Percentiles rank a stretch among this genome's conserved stretches.
Conservation (phyloP, 768 basidiomycete genomes). For the Rossbeevera mucosa region DNA sequence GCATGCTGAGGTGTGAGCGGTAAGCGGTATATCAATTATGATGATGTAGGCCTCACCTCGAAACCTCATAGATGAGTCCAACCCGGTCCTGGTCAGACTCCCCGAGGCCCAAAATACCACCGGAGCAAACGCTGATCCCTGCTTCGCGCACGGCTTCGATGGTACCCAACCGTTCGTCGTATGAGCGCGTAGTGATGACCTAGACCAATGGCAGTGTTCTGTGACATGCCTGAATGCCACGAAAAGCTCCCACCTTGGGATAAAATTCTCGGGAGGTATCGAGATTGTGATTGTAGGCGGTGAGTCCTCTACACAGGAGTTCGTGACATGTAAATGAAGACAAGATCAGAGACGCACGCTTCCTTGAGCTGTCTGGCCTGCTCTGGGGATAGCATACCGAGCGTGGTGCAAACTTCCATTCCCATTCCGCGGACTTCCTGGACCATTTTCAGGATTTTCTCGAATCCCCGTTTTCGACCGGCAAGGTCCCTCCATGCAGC, state of each 20-base stretch:
- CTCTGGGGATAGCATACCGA: conserved; percentile 93
- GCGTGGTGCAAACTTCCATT: conserved; percentile 99
- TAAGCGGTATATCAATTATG: conserved; percentile 3
- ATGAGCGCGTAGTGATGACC: conserved; percentile 94
- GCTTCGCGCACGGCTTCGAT: conserved; percentile 89
- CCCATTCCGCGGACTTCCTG: conserved; percentile 87
- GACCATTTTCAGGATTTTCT: conserved; percentile 91
- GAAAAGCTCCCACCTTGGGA: conserved; percentile 60
- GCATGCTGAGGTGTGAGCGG: conserved; percentile 52
- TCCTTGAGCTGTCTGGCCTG: conserved; percentile 90
- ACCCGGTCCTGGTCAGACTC: conserved; percentile 88
- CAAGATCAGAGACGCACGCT: conserved; percentile 53
- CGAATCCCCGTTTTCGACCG: conserved; percentile 90
- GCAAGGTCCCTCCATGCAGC: conserved; percentile 96
- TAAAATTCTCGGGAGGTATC: conserved; percentile 98
- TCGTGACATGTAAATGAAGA: background rate
- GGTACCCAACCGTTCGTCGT: conserved; percentile 88
- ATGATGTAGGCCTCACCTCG: conserved; percentile 53
- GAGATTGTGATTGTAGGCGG: conserved; percentile 98
- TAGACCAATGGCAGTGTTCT: conserved; percentile 28
- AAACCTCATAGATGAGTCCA: conserved; percentile 90
- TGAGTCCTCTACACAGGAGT: conserved; percentile 61
- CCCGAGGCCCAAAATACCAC: conserved; percentile 92
- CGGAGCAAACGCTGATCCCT: conserved; percentile 95
- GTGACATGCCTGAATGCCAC: background rate